Percentiles rank a stretch among this genome's conserved stretches.
phyloP scores from a whole-genome alignment of 1,284 basidiomycete genomes.

The Fomitopsis palustris region DNA sequence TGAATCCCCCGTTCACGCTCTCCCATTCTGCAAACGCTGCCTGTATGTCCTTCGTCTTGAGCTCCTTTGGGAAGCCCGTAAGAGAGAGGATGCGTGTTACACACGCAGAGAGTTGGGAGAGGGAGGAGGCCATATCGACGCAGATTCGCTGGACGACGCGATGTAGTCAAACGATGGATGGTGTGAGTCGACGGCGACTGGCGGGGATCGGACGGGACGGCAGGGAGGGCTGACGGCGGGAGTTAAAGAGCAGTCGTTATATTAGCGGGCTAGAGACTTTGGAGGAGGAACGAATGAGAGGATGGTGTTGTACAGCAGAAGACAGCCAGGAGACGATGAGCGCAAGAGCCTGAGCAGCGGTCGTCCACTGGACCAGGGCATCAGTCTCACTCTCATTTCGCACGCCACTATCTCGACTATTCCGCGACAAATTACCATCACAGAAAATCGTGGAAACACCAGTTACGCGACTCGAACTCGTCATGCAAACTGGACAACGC shows the following conservation, averaged over 20 bases:
- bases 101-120: slow-evolving; percentile 84
- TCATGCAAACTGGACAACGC: too few species aligned
- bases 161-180: slow-evolving; percentile 12
- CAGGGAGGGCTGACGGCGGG: slow-evolving; percentile 16
- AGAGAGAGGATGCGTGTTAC: slow-evolving; percentile 94
- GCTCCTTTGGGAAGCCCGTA: slow-evolving; percentile 87
- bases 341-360: slow-evolving; percentile 7
- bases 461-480: background rate
- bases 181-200: slow-evolving; percentile 10
- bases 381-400: slow-evolving; percentile 3
- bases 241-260: slow-evolving; percentile 26
- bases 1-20: slow-evolving; percentile 84
- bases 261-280: slow-evolving; percentile 17
- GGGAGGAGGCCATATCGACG: slow-evolving; percentile 45
- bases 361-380: background rate
- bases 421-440: background rate
- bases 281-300: slow-evolving; percentile 27
- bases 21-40: slow-evolving; percentile 90
- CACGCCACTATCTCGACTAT: slow-evolving; percentile 8
- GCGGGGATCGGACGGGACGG: slow-evolving; percentile 14
- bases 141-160: background rate
- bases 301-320: slow-evolving; percentile 29
- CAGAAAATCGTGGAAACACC: background rate
- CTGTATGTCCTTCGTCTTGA: slow-evolving; percentile 98
- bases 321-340: slow-evolving; percentile 24